Evolutionary conservation across 176 grass and related monocot species (phyloP).

Genomic region (Juncus effusus): DNA sequence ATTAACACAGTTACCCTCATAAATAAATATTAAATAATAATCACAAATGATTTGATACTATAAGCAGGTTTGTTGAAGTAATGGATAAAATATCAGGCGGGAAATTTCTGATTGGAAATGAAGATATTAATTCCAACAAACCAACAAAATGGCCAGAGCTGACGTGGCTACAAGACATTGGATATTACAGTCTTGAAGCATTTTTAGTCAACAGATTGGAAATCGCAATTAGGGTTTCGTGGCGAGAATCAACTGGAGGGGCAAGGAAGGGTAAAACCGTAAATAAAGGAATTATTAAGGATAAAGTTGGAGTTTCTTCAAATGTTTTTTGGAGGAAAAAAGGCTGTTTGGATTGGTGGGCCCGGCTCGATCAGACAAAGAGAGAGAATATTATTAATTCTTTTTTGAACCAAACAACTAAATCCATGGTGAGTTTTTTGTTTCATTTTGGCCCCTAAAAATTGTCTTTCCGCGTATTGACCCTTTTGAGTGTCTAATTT

Average conservation of each 20-base stretch:
- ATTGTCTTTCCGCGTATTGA: conserved; percentile 28
- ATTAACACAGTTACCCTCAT: too few relatives aligned
- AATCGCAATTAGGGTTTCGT: conserved; percentile 69
- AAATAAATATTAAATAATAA: too few relatives aligned
- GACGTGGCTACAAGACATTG: conserved; percentile 75
- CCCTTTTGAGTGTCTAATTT: conserved; percentile 44
- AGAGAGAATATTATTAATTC: conserved; percentile 51
- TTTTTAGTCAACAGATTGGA: conserved; percentile 75
- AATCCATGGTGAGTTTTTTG: conserved; percentile 56
- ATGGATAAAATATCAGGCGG: conserved; percentile 85
- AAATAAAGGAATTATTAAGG: conserved; percentile 47
- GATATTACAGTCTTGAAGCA: conserved; percentile 79
- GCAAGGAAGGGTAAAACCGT: conserved; percentile 52
- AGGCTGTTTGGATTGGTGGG: conserved; percentile 92
- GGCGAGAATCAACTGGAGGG: conserved; percentile 40
- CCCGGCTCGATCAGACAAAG: conserved; percentile 50
- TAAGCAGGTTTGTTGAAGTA: conserved; percentile 35
- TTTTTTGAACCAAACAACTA: conserved; percentile 64
- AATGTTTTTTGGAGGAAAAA: conserved; percentile 93
- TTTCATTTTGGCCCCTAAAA: conserved; percentile 26
- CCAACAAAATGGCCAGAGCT: conserved; percentile 57
- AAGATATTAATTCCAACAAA: conserved; percentile 28
- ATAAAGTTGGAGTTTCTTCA: conserved; percentile 64
- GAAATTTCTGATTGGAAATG: conserved; percentile 59
- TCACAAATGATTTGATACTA: background rate